Base-by-base conservation (phyloP, 805 yeast genomes). In the Debaryomyces tyrocola region DNA sequence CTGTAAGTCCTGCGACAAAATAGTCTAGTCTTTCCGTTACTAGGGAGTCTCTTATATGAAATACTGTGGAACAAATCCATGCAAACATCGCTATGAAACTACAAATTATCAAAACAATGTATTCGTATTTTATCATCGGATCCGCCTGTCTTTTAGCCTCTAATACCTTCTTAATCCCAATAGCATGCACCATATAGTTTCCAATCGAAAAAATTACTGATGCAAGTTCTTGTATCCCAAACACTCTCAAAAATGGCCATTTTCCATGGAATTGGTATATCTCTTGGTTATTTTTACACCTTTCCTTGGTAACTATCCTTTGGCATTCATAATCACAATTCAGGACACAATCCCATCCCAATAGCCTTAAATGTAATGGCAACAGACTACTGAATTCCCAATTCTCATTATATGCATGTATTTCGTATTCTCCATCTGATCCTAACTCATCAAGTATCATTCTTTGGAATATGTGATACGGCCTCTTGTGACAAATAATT, bases 271-370 rank as follows among this genome's bases (percentile, higher is more conserved):
- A 94, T 63, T 94, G 99, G 35, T 77, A 76, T 0, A 89, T 69
- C 46, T 82, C 84, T 48, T 77, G 74, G n/a, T 75, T 73, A 2
- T 66, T 52, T 0, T 47, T 53, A 12, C 69, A 65, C 18, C 96
- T 72, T 33, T 78, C 69, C 1, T 59, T 57, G 0, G 96, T 90
- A 38, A 92, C 71, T 7, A 80, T 61, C 46, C 90, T 83, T 64
- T 94, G 98, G 63, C 99, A 94, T 55, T 83, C 86, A 64, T 94
- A 94, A 66, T 94, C 98, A 67, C 99, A 94, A 59, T 94, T 84
- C 24, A 83, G 77, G 2, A 66, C 66, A 60, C 96, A 89, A 47
- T 80, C 79, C 97, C 97, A 90, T 1, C 75, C 74, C 12, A 91
- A 58, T 1, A 80, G 51, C 40, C 61, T 59, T 49, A 82, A 64